phyloP scores from a whole-genome alignment of 441 rosid species.

The Populus hybrid region DNA sequence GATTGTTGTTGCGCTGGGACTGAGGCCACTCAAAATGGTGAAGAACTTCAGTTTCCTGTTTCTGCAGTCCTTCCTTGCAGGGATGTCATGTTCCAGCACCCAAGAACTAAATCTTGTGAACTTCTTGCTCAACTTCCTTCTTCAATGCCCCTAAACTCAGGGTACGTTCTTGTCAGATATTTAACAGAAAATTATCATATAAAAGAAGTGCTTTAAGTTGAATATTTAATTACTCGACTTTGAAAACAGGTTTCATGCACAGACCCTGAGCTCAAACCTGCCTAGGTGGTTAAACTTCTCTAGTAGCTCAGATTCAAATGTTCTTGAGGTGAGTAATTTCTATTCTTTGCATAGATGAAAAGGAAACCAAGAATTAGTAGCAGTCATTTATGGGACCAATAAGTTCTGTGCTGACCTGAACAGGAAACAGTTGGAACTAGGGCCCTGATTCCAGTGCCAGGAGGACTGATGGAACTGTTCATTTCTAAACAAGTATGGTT shows the following conservation, averaged over 20 bases:
- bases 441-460: conserved; percentile 71
- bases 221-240: background rate
- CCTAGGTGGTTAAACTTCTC: conserved; percentile 66
- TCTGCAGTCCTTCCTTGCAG: conserved; percentile 45
- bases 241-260: conserved; percentile 50
- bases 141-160: conserved; percentile 62
- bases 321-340: conserved; percentile 40
- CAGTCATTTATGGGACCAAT: background rate
- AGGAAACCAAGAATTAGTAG: background rate
- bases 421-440: conserved; percentile 72
- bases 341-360: background rate
- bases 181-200: background rate
- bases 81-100: conserved; percentile 69
- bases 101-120: conserved; percentile 61
- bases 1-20: conserved; percentile 83
- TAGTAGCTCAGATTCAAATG: conserved; percentile 40
- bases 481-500: conserved; percentile 61
- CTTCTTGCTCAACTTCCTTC: conserved; percentile 64
- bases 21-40: conserved; percentile 28
- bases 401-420: background rate
- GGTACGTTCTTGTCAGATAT: conserved; percentile 40
- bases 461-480: conserved; percentile 77
- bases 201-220: background rate
- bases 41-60: conserved; percentile 48
- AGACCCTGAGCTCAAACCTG: conserved; percentile 61